Evolutionary conservation across 2,329 filamentous ascomycete species (phyloP).

Genomic region (Nemania diffusa): DNA sequence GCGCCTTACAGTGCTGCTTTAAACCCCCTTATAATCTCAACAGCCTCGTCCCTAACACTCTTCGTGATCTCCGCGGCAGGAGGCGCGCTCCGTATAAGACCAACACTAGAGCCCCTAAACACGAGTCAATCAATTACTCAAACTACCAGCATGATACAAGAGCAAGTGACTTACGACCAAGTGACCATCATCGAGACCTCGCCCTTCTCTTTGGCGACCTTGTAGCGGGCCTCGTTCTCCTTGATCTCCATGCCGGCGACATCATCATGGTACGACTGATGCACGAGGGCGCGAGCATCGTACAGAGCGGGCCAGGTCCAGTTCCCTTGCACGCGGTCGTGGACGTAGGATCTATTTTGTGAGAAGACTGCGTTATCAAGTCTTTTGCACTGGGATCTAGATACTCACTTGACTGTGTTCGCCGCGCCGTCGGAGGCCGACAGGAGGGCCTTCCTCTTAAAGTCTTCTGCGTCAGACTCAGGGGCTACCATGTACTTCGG

Average conservation of each 20-base stretch:
- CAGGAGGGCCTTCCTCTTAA: slow-evolving; percentile 49
- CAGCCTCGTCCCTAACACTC: slow-evolving; percentile 43
- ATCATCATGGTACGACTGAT: slow-evolving; percentile 43
- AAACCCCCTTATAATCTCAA: slow-evolving; percentile 36
- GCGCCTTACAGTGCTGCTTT: neutral
- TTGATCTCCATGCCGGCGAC: slow-evolving; percentile 43
- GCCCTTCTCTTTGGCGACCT: slow-evolving; percentile 40
- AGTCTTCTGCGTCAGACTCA: slow-evolving; percentile 50
- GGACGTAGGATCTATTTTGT: slow-evolving; percentile 44
- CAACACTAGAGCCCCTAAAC: slow-evolving; percentile 46
- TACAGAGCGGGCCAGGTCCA: slow-evolving; percentile 46
- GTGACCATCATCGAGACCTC: slow-evolving; percentile 47
- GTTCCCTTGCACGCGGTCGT: slow-evolving; percentile 48
- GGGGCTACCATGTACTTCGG: slow-evolving; percentile 50
- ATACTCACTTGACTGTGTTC: slow-evolving; percentile 51
- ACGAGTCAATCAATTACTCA: slow-evolving; percentile 3
- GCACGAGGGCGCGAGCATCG: slow-evolving; percentile 48
- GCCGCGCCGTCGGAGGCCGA: slow-evolving; percentile 49
- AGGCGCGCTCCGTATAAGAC: slow-evolving; percentile 42
- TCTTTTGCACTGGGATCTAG: neutral
- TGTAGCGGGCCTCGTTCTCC: slow-evolving; percentile 44
- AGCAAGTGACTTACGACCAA: slow-evolving; percentile 48
- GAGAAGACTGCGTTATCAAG: neutral
- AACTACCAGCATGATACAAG: neutral
- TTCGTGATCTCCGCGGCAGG: slow-evolving; percentile 47